Base-by-base conservation (phyloP, 1,139 yeast species). In the Hyphopichia pseudoburtonii region DNA sequence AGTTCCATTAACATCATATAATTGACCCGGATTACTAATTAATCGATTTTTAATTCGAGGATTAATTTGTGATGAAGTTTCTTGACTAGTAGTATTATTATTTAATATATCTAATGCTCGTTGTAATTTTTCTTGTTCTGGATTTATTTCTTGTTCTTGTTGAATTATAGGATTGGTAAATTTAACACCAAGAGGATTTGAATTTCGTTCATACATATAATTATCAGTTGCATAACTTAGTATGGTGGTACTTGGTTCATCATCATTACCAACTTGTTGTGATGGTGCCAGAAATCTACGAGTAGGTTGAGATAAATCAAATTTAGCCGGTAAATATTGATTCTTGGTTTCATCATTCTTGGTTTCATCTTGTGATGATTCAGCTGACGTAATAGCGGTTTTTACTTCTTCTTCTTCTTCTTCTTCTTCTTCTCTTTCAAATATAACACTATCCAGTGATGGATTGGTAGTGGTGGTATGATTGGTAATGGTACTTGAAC, bases 281-380 rank as follows among this genome's bases (percentile, higher is more conserved):
- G 35, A 25, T 5, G 62, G 62, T 5, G 50, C 44, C 11, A 62
- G 58, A 37, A 52, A 54, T 24, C 70, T 49, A 25, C 71, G 46
- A 4, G 64, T 52, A 16, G 71, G 66, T 37, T 62, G 61, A 28
- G 60, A 54, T n/a, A 70, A 50, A 41, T 70, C 76, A 44, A 65
- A 68, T 8, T 51, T 54, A 2, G 76, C 76, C 0, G 76, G 76
- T n/a, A 50, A 49, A 44, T 70, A 70, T 19, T 48, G 41, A 3
- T 39, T 39, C 12, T 40, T 30, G 18, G 37, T n/a, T n/a, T n/a
- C n/a, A n/a, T n/a, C n/a, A 3, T 39, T 39, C 12, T 40, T 30
- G 18, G 37, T 28, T 7, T 19, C 9, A 19, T 19, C 22, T 9
- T 19, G 22, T 9, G 22, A 19, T 6, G 22, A 19, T 7, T 6